Percentiles rank a stretch among this genome's conserved stretches.
Conservation (phyloP, 768 basidiomycete species). For the Suillus weaverae region DNA sequence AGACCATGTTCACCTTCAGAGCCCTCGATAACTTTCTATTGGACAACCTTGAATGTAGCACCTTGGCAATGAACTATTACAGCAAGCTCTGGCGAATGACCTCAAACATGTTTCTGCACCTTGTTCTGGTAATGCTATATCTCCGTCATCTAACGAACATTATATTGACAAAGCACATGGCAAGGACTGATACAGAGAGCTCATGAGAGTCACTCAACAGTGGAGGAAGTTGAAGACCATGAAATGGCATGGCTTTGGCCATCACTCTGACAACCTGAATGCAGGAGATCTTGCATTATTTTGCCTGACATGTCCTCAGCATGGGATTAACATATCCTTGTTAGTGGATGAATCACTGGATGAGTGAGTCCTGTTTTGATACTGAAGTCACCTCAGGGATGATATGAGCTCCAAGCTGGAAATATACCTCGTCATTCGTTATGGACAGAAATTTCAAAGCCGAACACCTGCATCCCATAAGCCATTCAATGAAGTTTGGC, state of each 20-base stretch:
- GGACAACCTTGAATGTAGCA: conserved; percentile 6
- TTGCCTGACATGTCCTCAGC: no score
- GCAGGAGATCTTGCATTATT: no score
- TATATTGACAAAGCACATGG: background rate
- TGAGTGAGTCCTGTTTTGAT: no score
- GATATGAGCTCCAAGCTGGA: no score
- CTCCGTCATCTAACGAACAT: background rate
- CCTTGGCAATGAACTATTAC: background rate
- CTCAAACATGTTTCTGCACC: background rate
- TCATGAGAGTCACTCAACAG: no score
- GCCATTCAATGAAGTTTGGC: conserved; percentile 22
- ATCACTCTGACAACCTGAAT: no score
- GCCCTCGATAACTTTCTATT: background rate
- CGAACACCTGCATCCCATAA: conserved; percentile 20
- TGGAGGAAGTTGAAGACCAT: no score
- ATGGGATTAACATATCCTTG: no score
- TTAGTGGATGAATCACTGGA: no score
- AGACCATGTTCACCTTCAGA: background rate
- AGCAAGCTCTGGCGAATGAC: background rate
- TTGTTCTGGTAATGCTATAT: background rate
- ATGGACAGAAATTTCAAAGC: conserved; percentile 15
- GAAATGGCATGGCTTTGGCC: no score
- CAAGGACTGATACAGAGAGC: background rate
- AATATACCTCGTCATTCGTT: background rate
- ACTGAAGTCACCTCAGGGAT: no score